Conservation (phyloP, 108 stramenopile genomes). For the Nitzschia putrida region DNA sequence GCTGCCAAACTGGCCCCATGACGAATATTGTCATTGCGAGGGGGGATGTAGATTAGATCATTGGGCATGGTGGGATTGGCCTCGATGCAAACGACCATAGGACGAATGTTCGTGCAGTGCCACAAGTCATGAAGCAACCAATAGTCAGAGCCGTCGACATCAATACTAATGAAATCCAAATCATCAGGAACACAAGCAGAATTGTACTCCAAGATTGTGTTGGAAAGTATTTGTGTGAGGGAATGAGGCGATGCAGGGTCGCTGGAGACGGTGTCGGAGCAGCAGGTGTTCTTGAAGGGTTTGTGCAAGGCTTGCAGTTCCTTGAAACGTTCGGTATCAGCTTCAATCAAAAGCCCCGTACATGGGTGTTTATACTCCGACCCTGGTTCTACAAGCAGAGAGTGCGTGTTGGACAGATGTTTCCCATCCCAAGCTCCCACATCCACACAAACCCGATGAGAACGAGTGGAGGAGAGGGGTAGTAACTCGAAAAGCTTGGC, state of each 20-base stretch:
- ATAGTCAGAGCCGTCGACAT: conserved; percentile 83
- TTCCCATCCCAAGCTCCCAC: conserved; percentile 87
- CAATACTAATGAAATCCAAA: conserved; percentile 78
- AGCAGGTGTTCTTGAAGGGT: conserved; percentile 50
- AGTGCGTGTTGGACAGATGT: conserved; percentile 77
- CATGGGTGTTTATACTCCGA: conserved; percentile 23
- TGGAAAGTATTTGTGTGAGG: conserved; percentile 35
- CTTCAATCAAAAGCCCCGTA: conserved; percentile 79
- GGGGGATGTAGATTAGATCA: conserved; percentile 75
- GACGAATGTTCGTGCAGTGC: conserved; percentile 26
- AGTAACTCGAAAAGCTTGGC: conserved; percentile 50
- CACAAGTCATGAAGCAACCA: conserved; percentile 63
- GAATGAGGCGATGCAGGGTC: conserved; percentile 18
- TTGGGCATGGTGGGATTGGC: conserved; percentile 86
- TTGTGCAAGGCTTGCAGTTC: conserved; percentile 54
- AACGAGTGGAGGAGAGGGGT: conserved; percentile 26
- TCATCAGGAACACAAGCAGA: conserved; percentile 38
- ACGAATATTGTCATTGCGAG: conserved; percentile 45
- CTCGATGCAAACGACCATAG: conserved; percentile 74
- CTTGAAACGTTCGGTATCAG: conserved; percentile 55
- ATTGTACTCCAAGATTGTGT: not conserved
- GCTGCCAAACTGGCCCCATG: conserved; percentile 79
- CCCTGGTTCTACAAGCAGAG: conserved; percentile 39
- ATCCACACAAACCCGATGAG: conserved; percentile 67
- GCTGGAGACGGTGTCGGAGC: conserved; percentile 41